Conservation (phyloP, 495 filamentous ascomycete species). For the Parathielavia hyrcaniae region DNA sequence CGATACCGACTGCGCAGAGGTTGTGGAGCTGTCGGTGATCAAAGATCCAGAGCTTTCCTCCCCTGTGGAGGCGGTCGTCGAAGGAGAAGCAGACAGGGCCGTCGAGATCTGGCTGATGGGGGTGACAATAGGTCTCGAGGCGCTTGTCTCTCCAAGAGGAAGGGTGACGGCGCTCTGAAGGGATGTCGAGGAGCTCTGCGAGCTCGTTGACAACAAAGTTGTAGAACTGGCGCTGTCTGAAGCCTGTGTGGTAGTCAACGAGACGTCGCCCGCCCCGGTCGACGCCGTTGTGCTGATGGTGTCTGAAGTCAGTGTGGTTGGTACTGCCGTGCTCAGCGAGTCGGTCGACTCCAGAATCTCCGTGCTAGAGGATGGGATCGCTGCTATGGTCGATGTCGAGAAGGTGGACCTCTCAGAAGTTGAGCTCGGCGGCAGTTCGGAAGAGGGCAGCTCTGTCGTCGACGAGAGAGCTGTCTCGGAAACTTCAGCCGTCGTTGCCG, state of each 20-base stretch:
- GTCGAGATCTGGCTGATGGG: background rate
- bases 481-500: background rate
- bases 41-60: background rate
- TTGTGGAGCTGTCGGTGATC: background rate
- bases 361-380: background rate
- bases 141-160: background rate
- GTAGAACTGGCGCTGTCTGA: too few relatives aligned
- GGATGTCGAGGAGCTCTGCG: background rate
- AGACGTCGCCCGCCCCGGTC: background rate
- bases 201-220: background rate
- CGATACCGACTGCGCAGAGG: background rate
- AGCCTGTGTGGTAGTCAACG: background rate
- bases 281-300: too few relatives aligned
- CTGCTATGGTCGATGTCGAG: background rate
- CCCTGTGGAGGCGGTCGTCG: background rate
- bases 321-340: too few relatives aligned
- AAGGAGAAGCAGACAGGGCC: background rate
- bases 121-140: background rate
- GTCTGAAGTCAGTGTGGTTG: too few relatives aligned
- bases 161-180: constrained; percentile 4
- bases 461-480: background rate
- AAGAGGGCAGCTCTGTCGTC: background rate
- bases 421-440: background rate
- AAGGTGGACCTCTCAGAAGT: background rate
- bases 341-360: background rate